A percentile compares a stretch with the other conserved stretches of the same genome.
These are phyloP conservation scores for Entrophospora sp. DNA, from an alignment of 192 early-diverging fungal species.

Conservation along the genomic window DNA sequence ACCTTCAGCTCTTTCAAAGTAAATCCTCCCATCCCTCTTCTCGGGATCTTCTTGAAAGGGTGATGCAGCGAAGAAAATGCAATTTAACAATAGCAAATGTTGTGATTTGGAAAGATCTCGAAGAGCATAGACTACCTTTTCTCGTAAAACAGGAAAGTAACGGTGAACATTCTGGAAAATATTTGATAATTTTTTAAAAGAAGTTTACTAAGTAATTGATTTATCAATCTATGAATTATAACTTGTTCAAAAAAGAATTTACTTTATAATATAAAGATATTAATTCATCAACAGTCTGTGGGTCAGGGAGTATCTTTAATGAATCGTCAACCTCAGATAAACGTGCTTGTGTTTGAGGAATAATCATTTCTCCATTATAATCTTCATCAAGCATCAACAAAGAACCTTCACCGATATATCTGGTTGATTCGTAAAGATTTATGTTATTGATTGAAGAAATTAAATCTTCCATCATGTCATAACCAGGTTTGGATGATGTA, in stretches of 20 bases:
- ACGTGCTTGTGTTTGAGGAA: neutral
- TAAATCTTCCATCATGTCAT: neutral
- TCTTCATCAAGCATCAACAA: neutral
- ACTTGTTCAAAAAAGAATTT: too few relatives aligned
- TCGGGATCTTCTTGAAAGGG: neutral
- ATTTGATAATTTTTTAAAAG: too few relatives aligned
- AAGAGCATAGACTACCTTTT: neutral
- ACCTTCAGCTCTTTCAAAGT: conserved; percentile 12
- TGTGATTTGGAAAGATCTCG: neutral
- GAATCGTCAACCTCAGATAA: neutral
- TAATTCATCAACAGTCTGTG: neutral
- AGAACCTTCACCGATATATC: conserved; percentile 11
- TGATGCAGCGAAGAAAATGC: neutral
- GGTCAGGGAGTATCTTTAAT: neutral
- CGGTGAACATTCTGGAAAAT: conserved; percentile 6
- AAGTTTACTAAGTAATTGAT: too few relatives aligned
- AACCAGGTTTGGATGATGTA: too few relatives aligned
- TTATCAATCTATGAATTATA: too few relatives aligned
- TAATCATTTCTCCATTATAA: neutral
- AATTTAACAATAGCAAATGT: conserved; percentile 1
- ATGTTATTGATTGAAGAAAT: neutral
- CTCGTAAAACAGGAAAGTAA: neutral
- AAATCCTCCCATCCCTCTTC: neutral
- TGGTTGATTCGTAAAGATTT: neutral
- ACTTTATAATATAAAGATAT: neutral